phyloP scores from a whole-genome alignment of 805 yeast species.

The Saccharomycopsis oosterbeekiorum region DNA sequence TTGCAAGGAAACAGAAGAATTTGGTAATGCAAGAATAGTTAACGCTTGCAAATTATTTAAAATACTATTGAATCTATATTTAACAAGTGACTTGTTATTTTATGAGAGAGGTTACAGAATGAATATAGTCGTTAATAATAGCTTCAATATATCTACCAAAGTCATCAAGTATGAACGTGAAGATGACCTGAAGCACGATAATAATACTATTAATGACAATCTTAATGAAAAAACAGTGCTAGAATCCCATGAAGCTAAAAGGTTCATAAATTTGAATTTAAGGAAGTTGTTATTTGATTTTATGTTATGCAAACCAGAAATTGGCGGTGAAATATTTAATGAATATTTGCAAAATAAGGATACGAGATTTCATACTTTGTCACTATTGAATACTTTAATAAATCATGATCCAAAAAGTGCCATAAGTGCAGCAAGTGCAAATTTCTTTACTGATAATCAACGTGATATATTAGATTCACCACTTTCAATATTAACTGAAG shows the following conservation, averaged over 20 bases:
- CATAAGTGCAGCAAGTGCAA: background rate
- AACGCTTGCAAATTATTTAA: conserved; percentile 13
- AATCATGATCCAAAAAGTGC: background rate
- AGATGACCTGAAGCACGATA: background rate
- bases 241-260: conserved; percentile 16
- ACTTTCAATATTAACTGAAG: background rate
- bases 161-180: background rate
- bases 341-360: conserved; percentile 10
- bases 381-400: background rate
- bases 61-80: conserved; percentile 11
- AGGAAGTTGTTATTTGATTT: conserved; percentile 15
- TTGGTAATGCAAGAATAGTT: conserved; percentile 1
- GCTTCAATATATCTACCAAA: conserved; percentile 4
- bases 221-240: background rate
- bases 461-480: background rate
- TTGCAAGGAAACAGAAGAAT: background rate
- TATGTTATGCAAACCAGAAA: conserved; percentile 11
- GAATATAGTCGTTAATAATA: conserved; percentile 1
- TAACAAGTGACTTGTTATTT: conserved; percentile 7
- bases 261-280: conserved; percentile 17
- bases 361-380: conserved; percentile 4
- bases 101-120: conserved; percentile 5
- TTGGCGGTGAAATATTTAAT: conserved; percentile 13
- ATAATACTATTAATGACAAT: background rate
- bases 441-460: background rate